These are phyloP conservation scores for Phoma sp. DNA, from an alignment of 2,329 filamentous ascomycete species.

Conservation along the genomic window DNA sequence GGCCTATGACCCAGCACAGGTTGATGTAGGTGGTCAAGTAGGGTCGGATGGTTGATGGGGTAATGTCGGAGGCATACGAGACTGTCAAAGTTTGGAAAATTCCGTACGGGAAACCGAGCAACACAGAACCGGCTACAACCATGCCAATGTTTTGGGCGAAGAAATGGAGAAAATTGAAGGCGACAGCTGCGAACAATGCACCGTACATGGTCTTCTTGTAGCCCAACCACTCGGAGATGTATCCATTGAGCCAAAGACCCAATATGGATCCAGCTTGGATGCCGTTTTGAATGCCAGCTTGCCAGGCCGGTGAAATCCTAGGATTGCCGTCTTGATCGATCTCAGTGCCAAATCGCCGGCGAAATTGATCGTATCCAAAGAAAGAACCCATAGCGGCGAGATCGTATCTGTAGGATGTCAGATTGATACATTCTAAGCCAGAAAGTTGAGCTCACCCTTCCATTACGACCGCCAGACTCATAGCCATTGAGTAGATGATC, in stretches of 20 bases:
- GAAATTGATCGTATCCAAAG: slow-evolving; percentile 57
- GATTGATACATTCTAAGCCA: not conserved
- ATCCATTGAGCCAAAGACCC: slow-evolving; percentile 34
- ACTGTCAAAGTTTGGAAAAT: slow-evolving; percentile 16
- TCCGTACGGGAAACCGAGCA: slow-evolving; percentile 54
- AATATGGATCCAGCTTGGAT: slow-evolving; percentile 19
- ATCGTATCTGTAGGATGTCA: slow-evolving; percentile 54
- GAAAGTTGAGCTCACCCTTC: slow-evolving; percentile 67
- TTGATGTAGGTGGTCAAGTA: slow-evolving; percentile 65
- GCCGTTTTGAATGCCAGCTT: slow-evolving; percentile 22
- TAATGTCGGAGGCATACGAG: slow-evolving; percentile 55
- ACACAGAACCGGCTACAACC: slow-evolving; percentile 59
- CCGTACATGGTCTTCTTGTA: slow-evolving; percentile 24
- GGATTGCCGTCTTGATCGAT: slow-evolving; percentile 13
- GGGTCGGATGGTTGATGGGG: slow-evolving; percentile 68
- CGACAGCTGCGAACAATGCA: slow-evolving; percentile 10
- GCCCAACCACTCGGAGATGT: slow-evolving; percentile 19
- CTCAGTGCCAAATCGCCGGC: slow-evolving; percentile 44
- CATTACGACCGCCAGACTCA: slow-evolving; percentile 86
- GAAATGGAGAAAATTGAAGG: slow-evolving; percentile 47
- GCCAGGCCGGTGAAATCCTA: slow-evolving; percentile 21
- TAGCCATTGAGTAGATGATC: slow-evolving; percentile 76
- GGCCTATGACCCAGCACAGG: slow-evolving; percentile 70
- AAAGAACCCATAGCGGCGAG: slow-evolving; percentile 79
- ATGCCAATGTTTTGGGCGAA: slow-evolving; percentile 47